A percentile compares a stretch with the other conserved stretches of the same genome.
These are phyloP conservation scores for Trypanosoma rangeli DNA, from an alignment of 208 protist genomes.

Conservation along the genomic window DNA sequence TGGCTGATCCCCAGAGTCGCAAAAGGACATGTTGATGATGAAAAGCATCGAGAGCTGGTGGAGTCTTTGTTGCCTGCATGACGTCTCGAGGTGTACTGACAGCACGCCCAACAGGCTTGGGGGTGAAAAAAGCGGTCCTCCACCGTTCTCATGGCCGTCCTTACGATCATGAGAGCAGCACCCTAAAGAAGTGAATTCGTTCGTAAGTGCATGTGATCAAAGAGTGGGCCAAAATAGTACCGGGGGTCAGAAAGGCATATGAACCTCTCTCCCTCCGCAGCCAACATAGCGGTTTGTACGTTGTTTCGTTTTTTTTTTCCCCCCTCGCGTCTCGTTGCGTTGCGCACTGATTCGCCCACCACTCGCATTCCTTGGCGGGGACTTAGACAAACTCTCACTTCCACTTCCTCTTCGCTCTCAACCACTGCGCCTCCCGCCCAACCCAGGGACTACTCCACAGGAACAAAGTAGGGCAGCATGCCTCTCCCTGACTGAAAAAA, in stretches of 20 bases:
- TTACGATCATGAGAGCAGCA: constrained; percentile 13
- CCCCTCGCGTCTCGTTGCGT: no score
- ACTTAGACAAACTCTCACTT: no score
- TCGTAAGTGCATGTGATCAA: background rate
- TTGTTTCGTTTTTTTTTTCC: background rate
- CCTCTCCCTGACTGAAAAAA: constrained; percentile 43
- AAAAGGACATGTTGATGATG: constrained; percentile 16
- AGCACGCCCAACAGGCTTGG: background rate
- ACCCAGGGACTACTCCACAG: background rate
- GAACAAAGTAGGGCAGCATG: constrained; percentile 40
- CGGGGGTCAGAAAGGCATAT: background rate
- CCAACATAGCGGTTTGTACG: no score
- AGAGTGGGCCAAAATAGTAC: background rate
- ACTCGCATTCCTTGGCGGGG: no score
- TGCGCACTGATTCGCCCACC: no score
- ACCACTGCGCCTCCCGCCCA: background rate
- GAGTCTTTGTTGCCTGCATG: background rate
- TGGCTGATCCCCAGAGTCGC: constrained; percentile 14
- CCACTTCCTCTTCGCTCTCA: background rate
- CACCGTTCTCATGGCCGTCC: background rate
- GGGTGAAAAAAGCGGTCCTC: background rate
- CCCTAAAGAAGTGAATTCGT: background rate
- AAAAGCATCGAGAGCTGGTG: background rate
- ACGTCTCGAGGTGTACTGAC: background rate
- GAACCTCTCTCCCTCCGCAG: no score